A percentile compares a stretch with the other conserved stretches of the same genome.
These are phyloP conservation scores for Gynandropsis gynandra DNA, from an alignment of 345 rosid species.

Conservation along the genomic window DNA sequence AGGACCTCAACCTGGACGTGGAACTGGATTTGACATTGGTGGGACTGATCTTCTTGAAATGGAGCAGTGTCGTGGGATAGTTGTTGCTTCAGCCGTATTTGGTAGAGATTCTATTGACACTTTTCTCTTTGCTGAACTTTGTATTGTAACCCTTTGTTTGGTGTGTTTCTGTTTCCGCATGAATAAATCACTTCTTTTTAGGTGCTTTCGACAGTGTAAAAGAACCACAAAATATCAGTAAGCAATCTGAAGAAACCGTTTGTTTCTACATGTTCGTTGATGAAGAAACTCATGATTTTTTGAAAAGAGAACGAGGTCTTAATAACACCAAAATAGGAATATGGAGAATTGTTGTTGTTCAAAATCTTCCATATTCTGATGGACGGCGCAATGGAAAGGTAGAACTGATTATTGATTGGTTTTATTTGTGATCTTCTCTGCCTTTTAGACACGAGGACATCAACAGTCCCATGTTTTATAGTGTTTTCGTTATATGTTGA, in stretches of 20 bases:
- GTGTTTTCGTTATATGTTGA: too few species aligned
- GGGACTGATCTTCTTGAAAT: constrained; percentile 62
- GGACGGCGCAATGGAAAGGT: constrained; percentile 97
- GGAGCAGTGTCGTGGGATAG: constrained; percentile 72
- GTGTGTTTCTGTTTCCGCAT: constrained; percentile 20
- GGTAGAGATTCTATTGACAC: constrained; percentile 33
- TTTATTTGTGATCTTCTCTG: too few species aligned
- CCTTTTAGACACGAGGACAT: too few species aligned
- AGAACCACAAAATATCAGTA: constrained; percentile 78
- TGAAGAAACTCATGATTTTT: constrained; percentile 81
- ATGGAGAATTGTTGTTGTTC: constrained; percentile 88
- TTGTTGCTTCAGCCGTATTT: constrained; percentile 84
- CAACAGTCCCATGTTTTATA: too few species aligned
- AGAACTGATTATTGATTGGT: background rate
- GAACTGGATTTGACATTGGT: constrained; percentile 71
- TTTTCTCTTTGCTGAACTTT: background rate
- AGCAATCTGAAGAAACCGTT: constrained; percentile 59
- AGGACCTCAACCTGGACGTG: constrained; percentile 63
- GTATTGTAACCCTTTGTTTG: background rate
- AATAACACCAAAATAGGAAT: constrained; percentile 52
- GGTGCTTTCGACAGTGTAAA: constrained; percentile 91
- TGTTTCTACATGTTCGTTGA: constrained; percentile 96
- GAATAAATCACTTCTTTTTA: constrained; percentile 23
- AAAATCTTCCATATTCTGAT: constrained; percentile 77
- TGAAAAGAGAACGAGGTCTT: constrained; percentile 54